phyloP scores from a whole-genome alignment of 345 rosid species.

The Dimocarpus longan region DNA sequence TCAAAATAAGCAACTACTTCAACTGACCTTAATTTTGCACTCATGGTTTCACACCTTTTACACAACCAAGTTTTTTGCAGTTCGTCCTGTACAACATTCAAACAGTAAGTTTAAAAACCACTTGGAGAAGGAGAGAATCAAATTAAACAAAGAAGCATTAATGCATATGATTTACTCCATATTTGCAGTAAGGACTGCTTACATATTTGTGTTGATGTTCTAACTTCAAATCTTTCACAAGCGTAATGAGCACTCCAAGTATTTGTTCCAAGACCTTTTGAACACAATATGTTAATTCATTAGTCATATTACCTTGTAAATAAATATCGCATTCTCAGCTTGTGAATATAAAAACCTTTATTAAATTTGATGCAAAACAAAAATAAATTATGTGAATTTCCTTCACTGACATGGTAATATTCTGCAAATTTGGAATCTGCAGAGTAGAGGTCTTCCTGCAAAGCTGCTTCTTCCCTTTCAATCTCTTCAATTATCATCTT shows the following conservation, averaged over 20 bases:
- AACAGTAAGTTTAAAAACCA: slow-evolving; percentile 9
- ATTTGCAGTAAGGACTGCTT: slow-evolving; percentile 28
- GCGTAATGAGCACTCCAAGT: slow-evolving; percentile 92
- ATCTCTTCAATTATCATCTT: slow-evolving; percentile 93
- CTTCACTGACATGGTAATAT: slow-evolving; percentile 75
- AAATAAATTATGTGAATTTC: not conserved
- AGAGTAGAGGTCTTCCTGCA: slow-evolving; percentile 88
- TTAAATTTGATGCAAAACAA: not conserved
- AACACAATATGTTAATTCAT: slow-evolving; percentile 24
- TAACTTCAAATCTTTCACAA: slow-evolving; percentile 94
- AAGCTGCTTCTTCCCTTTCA: slow-evolving; percentile 89
- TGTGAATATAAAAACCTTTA: not conserved
- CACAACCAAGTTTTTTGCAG: slow-evolving; percentile 91
- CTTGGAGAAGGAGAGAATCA: not conserved
- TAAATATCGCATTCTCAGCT: not conserved
- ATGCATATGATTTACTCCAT: not conserved
- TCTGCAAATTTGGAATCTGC: slow-evolving; percentile 95
- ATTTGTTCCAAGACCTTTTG: slow-evolving; percentile 92
- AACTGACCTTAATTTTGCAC: slow-evolving; percentile 84
- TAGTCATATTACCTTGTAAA: slow-evolving; percentile 4
- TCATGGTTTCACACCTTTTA: slow-evolving; percentile 97
- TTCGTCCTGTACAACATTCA: slow-evolving; percentile 60
- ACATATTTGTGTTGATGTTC: slow-evolving; percentile 95
- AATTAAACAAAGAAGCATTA: not conserved
- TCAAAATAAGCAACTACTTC: slow-evolving; percentile 7